phyloP scores from a whole-genome alignment of 2,329 filamentous ascomycete species.

The Talaromyces sp. region DNA sequence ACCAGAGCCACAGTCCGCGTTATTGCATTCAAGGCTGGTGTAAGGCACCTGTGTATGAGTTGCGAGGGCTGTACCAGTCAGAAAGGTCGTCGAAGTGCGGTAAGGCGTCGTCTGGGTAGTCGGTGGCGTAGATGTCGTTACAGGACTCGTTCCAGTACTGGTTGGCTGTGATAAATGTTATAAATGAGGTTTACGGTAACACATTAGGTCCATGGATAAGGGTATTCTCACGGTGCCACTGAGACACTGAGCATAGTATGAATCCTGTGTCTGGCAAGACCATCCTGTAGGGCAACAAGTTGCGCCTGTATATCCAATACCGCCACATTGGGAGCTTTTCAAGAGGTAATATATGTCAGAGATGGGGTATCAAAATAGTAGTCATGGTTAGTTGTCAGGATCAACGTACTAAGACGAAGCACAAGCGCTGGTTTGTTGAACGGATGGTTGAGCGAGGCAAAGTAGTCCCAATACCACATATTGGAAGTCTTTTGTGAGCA shows the following conservation, averaged over 20 bases:
- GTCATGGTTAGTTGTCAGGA: no score
- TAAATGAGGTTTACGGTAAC: neutral
- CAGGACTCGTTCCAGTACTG: neutral
- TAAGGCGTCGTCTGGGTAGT: constrained; percentile 8
- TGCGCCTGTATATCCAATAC: constrained; percentile 2
- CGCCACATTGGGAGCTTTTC: constrained; percentile 10
- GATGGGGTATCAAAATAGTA: neutral
- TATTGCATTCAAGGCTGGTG: constrained; percentile 9
- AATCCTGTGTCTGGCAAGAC: constrained; percentile 9
- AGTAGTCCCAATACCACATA: neutral
- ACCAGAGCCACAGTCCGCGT: constrained; percentile 7
- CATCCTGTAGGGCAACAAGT: constrained; percentile 10
- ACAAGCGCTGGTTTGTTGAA: constrained; percentile 2
- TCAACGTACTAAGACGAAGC: neutral
- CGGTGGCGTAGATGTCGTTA: constrained; percentile 1
- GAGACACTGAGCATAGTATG: constrained; percentile 9
- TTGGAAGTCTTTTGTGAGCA: neutral
- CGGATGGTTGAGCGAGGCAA: constrained; percentile 2
- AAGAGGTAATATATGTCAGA: neutral
- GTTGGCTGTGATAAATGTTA: constrained; percentile 1
- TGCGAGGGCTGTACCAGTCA: constrained; percentile 5
- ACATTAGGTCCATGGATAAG: neutral
- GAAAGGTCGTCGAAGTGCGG: constrained; percentile 5
- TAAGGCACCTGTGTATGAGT: constrained; percentile 8
- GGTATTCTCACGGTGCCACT: constrained; percentile 5